Evolutionary conservation across 2,329 filamentous ascomycete species (phyloP).

Genomic region (Trichoderma harzianum): DNA sequence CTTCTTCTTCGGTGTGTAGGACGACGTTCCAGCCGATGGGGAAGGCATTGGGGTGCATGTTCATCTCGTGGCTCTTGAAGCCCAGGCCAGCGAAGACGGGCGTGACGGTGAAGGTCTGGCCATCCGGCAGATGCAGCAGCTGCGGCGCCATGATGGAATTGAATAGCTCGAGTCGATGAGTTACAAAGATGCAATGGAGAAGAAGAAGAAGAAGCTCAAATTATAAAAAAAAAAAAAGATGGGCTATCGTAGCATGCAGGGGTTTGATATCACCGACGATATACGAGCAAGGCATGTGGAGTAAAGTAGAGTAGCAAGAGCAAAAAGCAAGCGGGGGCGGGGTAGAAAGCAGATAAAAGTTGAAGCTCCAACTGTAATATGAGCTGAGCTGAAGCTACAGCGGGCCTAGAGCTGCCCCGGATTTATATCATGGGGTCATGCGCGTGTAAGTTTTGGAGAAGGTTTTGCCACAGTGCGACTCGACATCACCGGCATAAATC

Average conservation of each 20-base stretch:
- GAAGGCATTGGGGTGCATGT: slow-evolving; percentile 64
- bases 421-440: neutral
- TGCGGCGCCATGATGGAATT: slow-evolving; percentile 35
- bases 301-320: neutral
- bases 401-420: neutral
- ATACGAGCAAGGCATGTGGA: neutral
- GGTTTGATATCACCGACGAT: neutral
- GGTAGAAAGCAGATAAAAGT: neutral
- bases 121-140: slow-evolving; percentile 76
- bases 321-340: neutral
- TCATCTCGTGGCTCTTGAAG: slow-evolving; percentile 80
- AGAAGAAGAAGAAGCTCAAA: neutral
- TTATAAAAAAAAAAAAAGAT: neutral
- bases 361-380: neutral
- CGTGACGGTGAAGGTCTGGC: slow-evolving; percentile 74
- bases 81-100: slow-evolving; percentile 89
- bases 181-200: neutral
- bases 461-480: neutral
- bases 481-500: neutral
- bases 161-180: neutral
- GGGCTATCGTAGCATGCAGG: neutral
- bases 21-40: slow-evolving; percentile 89
- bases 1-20: slow-evolving; percentile 63
- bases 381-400: neutral
- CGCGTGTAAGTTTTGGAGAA: neutral